phyloP scores from a whole-genome alignment of 306 rosid species.

The Medicago ruthenica region DNA sequence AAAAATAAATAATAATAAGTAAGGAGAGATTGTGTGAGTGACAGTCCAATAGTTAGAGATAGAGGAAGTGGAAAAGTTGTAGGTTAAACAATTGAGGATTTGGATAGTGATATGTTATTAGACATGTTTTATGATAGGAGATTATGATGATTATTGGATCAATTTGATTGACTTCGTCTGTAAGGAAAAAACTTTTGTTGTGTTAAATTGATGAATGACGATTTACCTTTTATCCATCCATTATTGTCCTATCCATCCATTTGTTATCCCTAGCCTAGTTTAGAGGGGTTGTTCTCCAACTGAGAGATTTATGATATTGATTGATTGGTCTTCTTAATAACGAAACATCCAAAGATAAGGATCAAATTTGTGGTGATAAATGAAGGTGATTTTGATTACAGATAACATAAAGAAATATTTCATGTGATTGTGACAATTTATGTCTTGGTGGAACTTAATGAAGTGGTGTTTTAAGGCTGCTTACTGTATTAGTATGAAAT shows the following conservation, averaged over 20 bases:
- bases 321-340: slow-evolving; percentile 9
- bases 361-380: slow-evolving; percentile 12
- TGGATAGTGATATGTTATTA: too few species aligned
- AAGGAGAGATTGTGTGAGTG: neutral
- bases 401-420: slow-evolving; percentile 15
- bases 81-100: too few species aligned
- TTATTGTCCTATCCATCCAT: neutral
- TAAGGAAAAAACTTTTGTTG: neutral
- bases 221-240: neutral
- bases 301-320: slow-evolving; percentile 2
- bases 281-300: neutral
- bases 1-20: too few species aligned
- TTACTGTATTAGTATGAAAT: neutral
- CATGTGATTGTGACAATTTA: neutral
- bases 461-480: neutral
- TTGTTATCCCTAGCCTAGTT: neutral
- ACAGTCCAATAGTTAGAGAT: neutral
- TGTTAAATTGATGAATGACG: neutral
- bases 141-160: neutral
- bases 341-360: neutral
- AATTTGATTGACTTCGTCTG: neutral
- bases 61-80: neutral
- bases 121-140: neutral
- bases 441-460: neutral
- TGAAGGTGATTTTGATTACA: neutral